Evolutionary conservation across 106 monocot species (phyloP).

Genomic region (Apostasia ramifera): DNA sequence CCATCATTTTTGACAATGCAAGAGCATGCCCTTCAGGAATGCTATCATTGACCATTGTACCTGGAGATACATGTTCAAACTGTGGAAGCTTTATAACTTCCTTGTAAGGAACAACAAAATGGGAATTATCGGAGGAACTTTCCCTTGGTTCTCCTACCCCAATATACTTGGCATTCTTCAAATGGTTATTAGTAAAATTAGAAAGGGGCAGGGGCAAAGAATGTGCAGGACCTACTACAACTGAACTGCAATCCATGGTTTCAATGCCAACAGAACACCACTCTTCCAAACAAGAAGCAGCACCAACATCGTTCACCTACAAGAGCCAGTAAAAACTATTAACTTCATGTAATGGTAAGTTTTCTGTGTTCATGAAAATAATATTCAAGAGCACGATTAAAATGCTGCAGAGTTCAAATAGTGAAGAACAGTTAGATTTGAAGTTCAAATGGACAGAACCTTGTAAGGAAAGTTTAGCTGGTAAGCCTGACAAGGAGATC

Average conservation of each 20-base stretch:
- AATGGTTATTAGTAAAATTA: not conserved
- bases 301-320: not conserved
- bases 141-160: not conserved
- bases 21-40: not conserved
- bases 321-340: not conserved
- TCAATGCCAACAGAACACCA: not conserved
- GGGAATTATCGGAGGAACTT: not conserved
- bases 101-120: slow-evolving; percentile 5
- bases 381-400: too few species aligned
- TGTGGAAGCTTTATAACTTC: slow-evolving; percentile 5
- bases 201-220: not conserved
- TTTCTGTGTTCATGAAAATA: too few species aligned
- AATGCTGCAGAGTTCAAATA: too few species aligned
- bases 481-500: too few species aligned
- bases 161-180: not conserved
- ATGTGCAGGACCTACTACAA: not conserved
- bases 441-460: too few species aligned
- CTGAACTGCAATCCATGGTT: not conserved
- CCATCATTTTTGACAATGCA: not conserved
- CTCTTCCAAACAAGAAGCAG: not conserved
- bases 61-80: slow-evolving; percentile 4
- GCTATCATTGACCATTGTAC: not conserved
- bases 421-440: too few species aligned
- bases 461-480: too few species aligned
- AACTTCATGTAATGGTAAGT: too few species aligned